A percentile compares a stretch with the other conserved stretches of the same genome.
Evolutionary conservation across 345 rosid genomes (phyloP).

Genomic region (Salix arbutifolia): DNA sequence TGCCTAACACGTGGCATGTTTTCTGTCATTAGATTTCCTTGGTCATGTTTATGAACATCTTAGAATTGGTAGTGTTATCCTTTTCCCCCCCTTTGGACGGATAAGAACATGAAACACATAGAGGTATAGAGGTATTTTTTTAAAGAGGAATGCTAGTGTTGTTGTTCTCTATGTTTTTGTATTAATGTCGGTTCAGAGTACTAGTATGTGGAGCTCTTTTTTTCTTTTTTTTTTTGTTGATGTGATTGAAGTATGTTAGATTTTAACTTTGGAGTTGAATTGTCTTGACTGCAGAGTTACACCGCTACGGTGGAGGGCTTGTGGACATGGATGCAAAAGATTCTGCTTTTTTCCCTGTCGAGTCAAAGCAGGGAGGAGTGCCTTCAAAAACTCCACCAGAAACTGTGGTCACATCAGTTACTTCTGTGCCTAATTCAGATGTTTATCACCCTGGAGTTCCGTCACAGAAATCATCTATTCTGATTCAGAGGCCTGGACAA

Average conservation of each 20-base stretch:
- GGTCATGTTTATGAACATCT: neutral
- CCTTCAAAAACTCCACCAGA: conserved; percentile 55
- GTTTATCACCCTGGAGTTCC: conserved; percentile 56
- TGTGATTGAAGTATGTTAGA: neutral
- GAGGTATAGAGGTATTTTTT: neutral
- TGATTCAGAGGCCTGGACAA: conserved; percentile 73
- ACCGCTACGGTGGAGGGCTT: conserved; percentile 80
- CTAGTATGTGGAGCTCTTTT: neutral
- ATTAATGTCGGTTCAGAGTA: neutral
- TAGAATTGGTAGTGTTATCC: neutral
- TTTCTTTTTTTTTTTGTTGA: neutral
- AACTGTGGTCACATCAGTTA: conserved; percentile 34
- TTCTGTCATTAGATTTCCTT: neutral
- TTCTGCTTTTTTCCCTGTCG: conserved; percentile 44
- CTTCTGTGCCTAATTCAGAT: conserved; percentile 58
- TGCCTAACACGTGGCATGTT: neutral
- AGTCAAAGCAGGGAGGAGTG: conserved; percentile 56
- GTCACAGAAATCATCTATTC: conserved; percentile 64
- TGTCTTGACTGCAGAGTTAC: conserved; percentile 55
- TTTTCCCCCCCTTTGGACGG: neutral
- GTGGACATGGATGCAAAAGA: conserved; percentile 60
- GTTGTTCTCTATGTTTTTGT: neutral
- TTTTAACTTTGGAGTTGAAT: conserved; percentile 7
- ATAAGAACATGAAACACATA: neutral
- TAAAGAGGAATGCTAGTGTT: neutral